Conservation (phyloP, 345 rosid genomes). For the Isatis tinctoria region DNA sequence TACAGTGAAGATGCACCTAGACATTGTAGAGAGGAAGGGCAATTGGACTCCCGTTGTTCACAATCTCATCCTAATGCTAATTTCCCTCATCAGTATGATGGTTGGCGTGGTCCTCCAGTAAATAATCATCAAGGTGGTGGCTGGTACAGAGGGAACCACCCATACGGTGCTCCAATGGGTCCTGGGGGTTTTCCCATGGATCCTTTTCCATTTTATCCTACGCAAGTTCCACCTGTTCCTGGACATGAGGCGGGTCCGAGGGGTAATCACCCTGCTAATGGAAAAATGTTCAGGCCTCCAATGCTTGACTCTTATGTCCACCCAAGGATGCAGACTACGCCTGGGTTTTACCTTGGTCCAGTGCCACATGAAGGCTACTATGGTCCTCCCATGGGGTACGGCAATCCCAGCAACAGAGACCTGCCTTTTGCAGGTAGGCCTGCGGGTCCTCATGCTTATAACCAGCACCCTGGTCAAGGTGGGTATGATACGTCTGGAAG, state of each 20-base stretch:
- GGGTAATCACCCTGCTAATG: constrained; percentile 63
- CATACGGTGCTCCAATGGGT: constrained; percentile 68
- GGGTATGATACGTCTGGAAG: constrained; percentile 52
- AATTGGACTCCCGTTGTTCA: constrained; percentile 54
- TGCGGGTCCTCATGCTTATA: constrained; percentile 53
- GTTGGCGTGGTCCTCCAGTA: constrained; percentile 80
- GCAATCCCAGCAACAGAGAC: constrained; percentile 67
- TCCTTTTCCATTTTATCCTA: constrained; percentile 72
- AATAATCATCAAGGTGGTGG: constrained; percentile 81
- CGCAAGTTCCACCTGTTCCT: constrained; percentile 61
- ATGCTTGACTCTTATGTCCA: constrained; percentile 69
- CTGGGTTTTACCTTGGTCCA: constrained; percentile 81
- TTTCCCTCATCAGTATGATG: constrained; percentile 62
- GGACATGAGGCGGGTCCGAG: constrained; percentile 66
- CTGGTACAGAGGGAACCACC: constrained; percentile 92
- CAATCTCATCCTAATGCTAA: constrained; percentile 57
- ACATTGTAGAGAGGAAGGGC: constrained; percentile 63
- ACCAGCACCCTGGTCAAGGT: constrained; percentile 51
- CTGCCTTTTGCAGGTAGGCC: constrained; percentile 68
- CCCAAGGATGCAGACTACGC: constrained; percentile 85
- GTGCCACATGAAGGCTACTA: constrained; percentile 70
- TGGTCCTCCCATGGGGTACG: constrained; percentile 83
- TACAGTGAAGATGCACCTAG: constrained; percentile 57
- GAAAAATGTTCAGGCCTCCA: constrained; percentile 74
- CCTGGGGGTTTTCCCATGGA: constrained; percentile 88